Percentiles rank a stretch among this genome's conserved stretches.
Conservation (phyloP, 768 basidiomycete species). For the Kwoniella europaea region DNA sequence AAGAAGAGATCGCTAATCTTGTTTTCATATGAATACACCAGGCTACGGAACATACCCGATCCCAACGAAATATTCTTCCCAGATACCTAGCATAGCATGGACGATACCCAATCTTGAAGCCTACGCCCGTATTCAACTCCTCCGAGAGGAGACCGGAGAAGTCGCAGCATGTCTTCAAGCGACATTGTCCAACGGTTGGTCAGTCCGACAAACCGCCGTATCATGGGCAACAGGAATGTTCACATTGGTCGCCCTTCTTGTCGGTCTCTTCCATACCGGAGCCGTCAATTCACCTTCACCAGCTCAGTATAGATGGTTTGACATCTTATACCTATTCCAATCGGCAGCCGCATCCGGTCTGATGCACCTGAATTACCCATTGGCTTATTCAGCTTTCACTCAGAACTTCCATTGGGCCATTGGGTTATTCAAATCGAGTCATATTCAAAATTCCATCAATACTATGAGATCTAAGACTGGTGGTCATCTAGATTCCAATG, state of each 20-base stretch:
- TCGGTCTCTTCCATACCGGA: conserved; percentile 64
- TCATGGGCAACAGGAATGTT: conserved; percentile 77
- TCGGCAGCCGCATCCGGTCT: conserved; percentile 76
- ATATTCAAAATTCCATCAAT: conserved; percentile 78
- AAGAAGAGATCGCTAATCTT: too few relatives aligned
- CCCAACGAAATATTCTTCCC: conserved; percentile 59
- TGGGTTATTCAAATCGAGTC: conserved; percentile 67
- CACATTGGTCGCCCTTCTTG: conserved; percentile 60
- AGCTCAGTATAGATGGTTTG: conserved; percentile 76
- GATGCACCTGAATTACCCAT: conserved; percentile 84
- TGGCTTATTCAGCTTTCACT: conserved; percentile 76
- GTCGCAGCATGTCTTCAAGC: conserved; percentile 89
- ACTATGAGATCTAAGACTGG: conserved; percentile 82
- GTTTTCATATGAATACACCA: conserved; percentile 10
- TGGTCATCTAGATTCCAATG: conserved; percentile 68
- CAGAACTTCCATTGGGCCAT: conserved; percentile 89
- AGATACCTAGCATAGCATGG: conserved; percentile 80
- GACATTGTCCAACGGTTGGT: conserved; percentile 89
- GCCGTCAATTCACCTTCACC: conserved; percentile 60
- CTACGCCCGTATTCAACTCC: conserved; percentile 77
- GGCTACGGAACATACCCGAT: conserved; percentile 57
- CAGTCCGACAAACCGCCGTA: conserved; percentile 73
- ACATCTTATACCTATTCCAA: conserved; percentile 82
- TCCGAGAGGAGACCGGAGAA: conserved; percentile 69
- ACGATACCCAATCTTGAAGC: conserved; percentile 89